Evolutionary conservation across 163 green algal genomes (phyloP).

Genomic region (Scenedesmus sp.): DNA sequence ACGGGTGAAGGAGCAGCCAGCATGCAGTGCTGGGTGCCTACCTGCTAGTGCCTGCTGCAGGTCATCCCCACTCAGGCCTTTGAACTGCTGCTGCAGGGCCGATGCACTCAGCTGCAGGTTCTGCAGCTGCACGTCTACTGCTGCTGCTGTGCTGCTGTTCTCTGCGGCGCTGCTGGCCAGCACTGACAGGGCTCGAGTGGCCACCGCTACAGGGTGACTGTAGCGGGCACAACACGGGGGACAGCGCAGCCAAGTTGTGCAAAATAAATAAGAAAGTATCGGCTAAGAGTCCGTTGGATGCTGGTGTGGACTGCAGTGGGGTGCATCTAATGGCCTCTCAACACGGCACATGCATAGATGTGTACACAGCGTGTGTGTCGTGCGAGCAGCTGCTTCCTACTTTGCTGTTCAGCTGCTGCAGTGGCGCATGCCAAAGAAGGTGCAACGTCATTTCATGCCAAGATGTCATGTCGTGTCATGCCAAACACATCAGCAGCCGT

Average conservation of each 20-base stretch:
- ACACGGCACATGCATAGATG: too few species aligned
- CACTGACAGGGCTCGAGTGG: background rate
- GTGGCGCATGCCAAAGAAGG: too few species aligned
- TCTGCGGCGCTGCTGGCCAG: background rate
- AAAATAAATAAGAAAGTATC: too few species aligned
- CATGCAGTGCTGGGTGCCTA: slow-evolving; percentile 37
- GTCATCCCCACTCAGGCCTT: slow-evolving; percentile 9
- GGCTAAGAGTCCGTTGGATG: too few species aligned
- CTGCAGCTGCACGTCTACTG: slow-evolving; percentile 47
- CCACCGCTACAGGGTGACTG: slow-evolving; percentile 45
- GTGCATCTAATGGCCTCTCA: too few species aligned
- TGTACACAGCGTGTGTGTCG: background rate
- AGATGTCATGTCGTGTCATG: too few species aligned
- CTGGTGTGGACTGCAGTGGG: too few species aligned
- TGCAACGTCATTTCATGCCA: too few species aligned
- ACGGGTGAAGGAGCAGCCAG: too few species aligned
- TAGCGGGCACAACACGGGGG: background rate
- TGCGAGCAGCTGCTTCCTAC: background rate
- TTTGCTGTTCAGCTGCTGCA: too few species aligned
- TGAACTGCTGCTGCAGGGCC: slow-evolving; percentile 64
- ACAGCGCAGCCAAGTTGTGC: too few species aligned
- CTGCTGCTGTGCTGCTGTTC: slow-evolving; percentile 13
- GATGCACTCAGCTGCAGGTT: slow-evolving; percentile 65
- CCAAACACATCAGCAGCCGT: background rate
- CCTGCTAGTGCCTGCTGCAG: slow-evolving; percentile 50